Evolutionary conservation across 495 filamentous ascomycete species (phyloP).

Genomic region (Xylaria longipes): DNA sequence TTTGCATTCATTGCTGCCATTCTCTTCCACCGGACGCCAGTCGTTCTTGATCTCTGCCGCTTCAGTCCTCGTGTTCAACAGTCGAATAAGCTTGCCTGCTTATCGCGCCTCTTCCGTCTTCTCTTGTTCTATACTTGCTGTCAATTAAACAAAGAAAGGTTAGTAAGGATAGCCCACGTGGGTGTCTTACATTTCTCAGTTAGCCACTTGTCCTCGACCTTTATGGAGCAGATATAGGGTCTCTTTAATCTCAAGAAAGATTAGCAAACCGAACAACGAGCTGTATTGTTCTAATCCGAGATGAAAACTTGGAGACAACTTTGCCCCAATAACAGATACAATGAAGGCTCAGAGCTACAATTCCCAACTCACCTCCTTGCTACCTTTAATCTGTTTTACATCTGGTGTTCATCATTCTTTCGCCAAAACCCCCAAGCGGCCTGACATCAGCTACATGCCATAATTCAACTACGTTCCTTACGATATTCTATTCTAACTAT

Average conservation of each 20-base stretch:
- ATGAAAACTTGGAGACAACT: background rate
- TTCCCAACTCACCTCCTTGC: background rate
- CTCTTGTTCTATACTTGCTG: background rate
- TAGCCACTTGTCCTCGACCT: background rate
- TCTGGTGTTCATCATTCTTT: constrained; percentile 6
- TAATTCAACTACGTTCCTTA: constrained; percentile 38
- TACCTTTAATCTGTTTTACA: background rate
- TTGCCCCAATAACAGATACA: background rate
- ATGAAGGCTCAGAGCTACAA: constrained; percentile 1
- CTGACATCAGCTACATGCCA: constrained; percentile 31
- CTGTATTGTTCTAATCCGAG: background rate
- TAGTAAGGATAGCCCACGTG: background rate
- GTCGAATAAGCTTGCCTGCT: constrained; percentile 33
- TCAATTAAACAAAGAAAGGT: constrained; percentile 24
- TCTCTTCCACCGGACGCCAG: constrained; percentile 44
- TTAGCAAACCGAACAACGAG: background rate
- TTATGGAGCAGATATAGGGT: background rate
- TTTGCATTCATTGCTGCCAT: constrained; percentile 39
- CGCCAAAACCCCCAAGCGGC: constrained; percentile 15
- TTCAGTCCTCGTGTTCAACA: constrained; percentile 8
- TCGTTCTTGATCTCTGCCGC: constrained; percentile 32
- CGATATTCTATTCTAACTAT: constrained; percentile 30
- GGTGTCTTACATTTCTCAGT: background rate
- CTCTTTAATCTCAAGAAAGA: constrained; percentile 7
- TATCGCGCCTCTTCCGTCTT: constrained; percentile 31